Evolutionary conservation across 2,329 filamentous ascomycete genomes (phyloP).

Genomic region (Apiospora pterosperma): DNA sequence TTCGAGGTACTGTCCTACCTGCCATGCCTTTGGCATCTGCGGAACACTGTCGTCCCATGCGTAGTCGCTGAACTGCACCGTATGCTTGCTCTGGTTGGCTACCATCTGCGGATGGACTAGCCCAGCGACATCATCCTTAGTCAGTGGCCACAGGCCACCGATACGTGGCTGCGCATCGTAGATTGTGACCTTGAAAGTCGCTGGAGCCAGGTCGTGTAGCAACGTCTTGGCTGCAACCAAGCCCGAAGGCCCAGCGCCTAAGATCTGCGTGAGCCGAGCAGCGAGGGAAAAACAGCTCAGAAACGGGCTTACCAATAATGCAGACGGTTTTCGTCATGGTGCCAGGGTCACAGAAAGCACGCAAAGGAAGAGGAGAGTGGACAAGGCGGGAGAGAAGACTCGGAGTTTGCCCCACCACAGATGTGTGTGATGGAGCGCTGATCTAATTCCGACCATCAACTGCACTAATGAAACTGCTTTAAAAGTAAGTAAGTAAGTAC

Average conservation of each 20-base stretch:
- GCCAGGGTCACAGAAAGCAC: slow-evolving; percentile 3
- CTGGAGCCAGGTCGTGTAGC: slow-evolving; percentile 52
- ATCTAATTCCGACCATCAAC: neutral
- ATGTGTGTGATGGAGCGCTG: neutral
- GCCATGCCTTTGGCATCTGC: slow-evolving; percentile 72
- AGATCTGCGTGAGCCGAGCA: slow-evolving; percentile 7
- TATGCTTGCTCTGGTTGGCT: slow-evolving; percentile 74
- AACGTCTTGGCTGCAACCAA: slow-evolving; percentile 71
- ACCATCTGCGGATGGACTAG: slow-evolving; percentile 65
- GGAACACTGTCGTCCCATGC: slow-evolving; percentile 62
- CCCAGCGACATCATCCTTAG: slow-evolving; percentile 43
- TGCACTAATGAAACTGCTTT: too few species aligned
- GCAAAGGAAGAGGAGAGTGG: slow-evolving; percentile 3
- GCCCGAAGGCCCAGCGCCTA: slow-evolving; percentile 67
- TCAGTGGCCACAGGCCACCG: slow-evolving; percentile 74
- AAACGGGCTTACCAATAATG: slow-evolving; percentile 40
- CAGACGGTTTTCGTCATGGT: slow-evolving; percentile 46
- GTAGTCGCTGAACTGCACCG: slow-evolving; percentile 69
- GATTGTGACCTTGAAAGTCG: slow-evolving; percentile 63
- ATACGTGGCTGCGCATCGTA: slow-evolving; percentile 64
- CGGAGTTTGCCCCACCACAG: neutral
- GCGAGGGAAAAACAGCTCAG: neutral
- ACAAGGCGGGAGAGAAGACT: slow-evolving; percentile 4
- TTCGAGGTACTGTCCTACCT: slow-evolving; percentile 70
- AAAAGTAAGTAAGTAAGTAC: too few species aligned